phyloP scores from a whole-genome alignment of 768 basidiomycete species.

The Boletus edulis region DNA sequence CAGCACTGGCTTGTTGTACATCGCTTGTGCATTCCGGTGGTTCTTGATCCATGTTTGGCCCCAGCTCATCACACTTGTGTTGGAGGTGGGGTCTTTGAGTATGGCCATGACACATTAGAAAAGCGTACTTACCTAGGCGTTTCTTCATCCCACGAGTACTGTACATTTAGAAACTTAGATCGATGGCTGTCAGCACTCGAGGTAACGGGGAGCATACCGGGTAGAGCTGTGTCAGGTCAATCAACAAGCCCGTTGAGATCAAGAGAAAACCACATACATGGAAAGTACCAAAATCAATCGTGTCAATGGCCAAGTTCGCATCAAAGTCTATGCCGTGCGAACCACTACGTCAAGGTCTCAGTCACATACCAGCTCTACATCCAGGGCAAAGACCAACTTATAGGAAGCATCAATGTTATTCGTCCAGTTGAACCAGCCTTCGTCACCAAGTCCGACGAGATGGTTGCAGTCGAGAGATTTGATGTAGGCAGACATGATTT shows the following conservation, averaged over 20 bases:
- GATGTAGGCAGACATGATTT: conserved; percentile 57
- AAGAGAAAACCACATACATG: conserved; percentile 45
- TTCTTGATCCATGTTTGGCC: conserved; percentile 62
- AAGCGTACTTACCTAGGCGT: conserved; percentile 4
- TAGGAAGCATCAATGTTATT: conserved; percentile 51
- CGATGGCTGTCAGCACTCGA: conserved; percentile 21
- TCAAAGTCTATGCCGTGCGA: conserved; percentile 61
- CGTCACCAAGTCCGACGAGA: conserved; percentile 61
- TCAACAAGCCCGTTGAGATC: background rate
- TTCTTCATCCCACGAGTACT: conserved; percentile 49
- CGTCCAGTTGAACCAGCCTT: conserved; percentile 60
- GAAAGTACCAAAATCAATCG: conserved; percentile 66
- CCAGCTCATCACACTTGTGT: conserved; percentile 35
- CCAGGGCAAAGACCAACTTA: conserved; percentile 39
- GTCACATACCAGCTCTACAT: background rate
- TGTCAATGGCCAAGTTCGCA: conserved; percentile 53
- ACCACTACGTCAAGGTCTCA: conserved; percentile 35
- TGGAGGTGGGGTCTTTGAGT: background rate
- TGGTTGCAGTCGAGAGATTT: conserved; percentile 63
- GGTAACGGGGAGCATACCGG: conserved; percentile 9
- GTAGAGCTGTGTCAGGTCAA: conserved; percentile 21
- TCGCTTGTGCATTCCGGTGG: conserved; percentile 51
- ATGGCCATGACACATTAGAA: background rate
- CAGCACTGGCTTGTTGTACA: conserved; percentile 58
- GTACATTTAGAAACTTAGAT: conserved; percentile 2